phyloP scores from a whole-genome alignment of 2,329 filamentous ascomycete species.

The Ceratocystis colombiana region DNA sequence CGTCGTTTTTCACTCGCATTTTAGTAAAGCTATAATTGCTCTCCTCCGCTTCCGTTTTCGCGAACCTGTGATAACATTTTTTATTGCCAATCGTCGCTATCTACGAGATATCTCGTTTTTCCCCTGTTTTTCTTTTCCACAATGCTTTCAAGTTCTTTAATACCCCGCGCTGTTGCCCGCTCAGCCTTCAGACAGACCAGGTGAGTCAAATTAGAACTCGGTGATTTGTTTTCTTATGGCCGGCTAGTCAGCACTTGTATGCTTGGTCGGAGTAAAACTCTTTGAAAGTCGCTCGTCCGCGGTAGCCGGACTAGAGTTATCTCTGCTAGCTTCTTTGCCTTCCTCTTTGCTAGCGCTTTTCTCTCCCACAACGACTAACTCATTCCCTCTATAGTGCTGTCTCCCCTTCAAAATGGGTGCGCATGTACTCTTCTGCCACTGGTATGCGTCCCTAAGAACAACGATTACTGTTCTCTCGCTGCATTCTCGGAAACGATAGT shows the following conservation, averaged over 20 bases:
- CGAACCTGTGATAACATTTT: conserved; percentile 15
- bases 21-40: conserved; percentile 12
- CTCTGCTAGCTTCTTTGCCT: not conserved
- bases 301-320: not conserved
- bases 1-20: conserved; percentile 24
- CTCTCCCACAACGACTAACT: conserved; percentile 12
- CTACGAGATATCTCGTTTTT: conserved; percentile 20
- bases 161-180: conserved; percentile 48
- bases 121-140: conserved; percentile 30
- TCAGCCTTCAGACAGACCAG: conserved; percentile 47
- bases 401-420: conserved; percentile 41
- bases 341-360: not conserved
- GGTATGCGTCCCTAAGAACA: conserved; percentile 36
- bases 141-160: conserved; percentile 53
- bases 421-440: conserved; percentile 49
- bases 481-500: not conserved
- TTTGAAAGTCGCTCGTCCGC: not conserved
- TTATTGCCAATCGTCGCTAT: conserved; percentile 19
- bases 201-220: conserved; percentile 29
- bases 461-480: not conserved
- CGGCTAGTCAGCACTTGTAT: not conserved
- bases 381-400: conserved; percentile 4
- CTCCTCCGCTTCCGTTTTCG: conserved; percentile 13
- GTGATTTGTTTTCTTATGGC: not conserved
- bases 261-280: not conserved